Evolutionary conservation across 1,284 basidiomycete genomes (phyloP), one percentile per base, ranked within the genome.

Genomic region (Malassezia furfur): DNA sequence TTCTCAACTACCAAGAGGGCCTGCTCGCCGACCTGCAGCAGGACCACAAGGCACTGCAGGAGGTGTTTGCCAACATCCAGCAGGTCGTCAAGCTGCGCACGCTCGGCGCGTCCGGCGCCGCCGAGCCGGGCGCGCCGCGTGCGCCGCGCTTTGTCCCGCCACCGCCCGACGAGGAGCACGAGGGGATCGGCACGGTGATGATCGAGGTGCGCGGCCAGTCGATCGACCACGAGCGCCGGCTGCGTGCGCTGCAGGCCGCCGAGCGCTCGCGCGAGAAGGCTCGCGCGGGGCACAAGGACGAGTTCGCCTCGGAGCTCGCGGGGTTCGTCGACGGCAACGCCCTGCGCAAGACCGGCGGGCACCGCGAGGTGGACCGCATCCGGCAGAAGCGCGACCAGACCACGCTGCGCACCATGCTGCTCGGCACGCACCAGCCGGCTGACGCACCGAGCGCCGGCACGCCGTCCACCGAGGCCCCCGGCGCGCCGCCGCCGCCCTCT

Each of bases 1-100:
- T 94, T 78, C 79, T 96, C 51, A 84, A 73, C 52, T 68, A 73
- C 59, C 69, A 74, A 55, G 71, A 73, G 36, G 66, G 71, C 2
- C 46, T 74, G 15, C 49, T 74, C 5, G 60, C 59, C 21, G 72
- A 74, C 47, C 52, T 74, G 38, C 54, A 69, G 31, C 71, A 72
- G 41, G 72, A 74, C 48, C 53, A 67, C 32, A 40, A 37, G 5
- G 65, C 65, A 28, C 57, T 74, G 28, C 65, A 68, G 55, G 72
- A 72, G 45, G 69, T 73, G 45, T 74, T 71, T 41, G 60, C 58
- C 48, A 69, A 72, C 47, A 74, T 74, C 32, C 68, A 73, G 55
- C 67, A 73, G 52, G 68, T 74, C 37, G 69, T 74, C 54, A 66
- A 67, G 52, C 57, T 74, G 22, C 61, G 72, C 25, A 50, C 32